Evolutionary conservation across 805 yeast genomes (phyloP), one percentile per base, ranked within the genome.

Genomic region (Zygosaccharomyces lentus): DNA sequence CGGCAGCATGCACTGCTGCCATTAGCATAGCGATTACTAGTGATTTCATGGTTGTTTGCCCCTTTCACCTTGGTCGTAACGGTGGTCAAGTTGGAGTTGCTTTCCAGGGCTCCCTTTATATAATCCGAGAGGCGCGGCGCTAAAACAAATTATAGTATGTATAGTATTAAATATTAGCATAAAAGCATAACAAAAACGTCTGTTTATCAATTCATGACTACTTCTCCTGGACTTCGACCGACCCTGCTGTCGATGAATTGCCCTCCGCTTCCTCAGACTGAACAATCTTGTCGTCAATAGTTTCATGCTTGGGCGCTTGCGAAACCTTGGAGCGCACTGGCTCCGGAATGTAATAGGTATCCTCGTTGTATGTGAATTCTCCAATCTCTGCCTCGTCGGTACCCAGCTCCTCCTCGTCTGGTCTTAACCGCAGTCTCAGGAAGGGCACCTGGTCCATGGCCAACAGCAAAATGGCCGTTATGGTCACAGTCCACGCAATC

Each of bases 331-430:
- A 81, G 72, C 91, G 80, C 49, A 83, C 74, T 53, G 95, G 93
- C 71, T 85, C 89, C 55, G 89, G 81, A 47, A 84, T 80, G 68
- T 75, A 85, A 55, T 75, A 75, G 46, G 75, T 77, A 36, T 81
- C 82, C 54, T 82, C 87, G 47, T 69, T 72, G 56, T 72, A 86
- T 49, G 95, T 86, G 65, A 79, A 81, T 68, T 90, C 98, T 57
- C 96, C 96, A 61, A 89, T 87, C 73, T 90, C 89, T 16, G 88
- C 81, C 52, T 82, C 76, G 69, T 91, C 99, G 25, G 93, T 83
- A 51, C 98, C 97, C 55, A 82, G 62, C 53, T 82, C 79, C 70
- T 91, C 98, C 65, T 85, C 91, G 51, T 89, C 96, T 59, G 85
- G 86, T 54, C 81, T 76, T 58, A 89, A 77, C 72, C 97, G 80